These are phyloP conservation scores for Blastobotrys attinorum DNA, from an alignment of 805 yeast species.

Conservation along the genomic window DNA sequence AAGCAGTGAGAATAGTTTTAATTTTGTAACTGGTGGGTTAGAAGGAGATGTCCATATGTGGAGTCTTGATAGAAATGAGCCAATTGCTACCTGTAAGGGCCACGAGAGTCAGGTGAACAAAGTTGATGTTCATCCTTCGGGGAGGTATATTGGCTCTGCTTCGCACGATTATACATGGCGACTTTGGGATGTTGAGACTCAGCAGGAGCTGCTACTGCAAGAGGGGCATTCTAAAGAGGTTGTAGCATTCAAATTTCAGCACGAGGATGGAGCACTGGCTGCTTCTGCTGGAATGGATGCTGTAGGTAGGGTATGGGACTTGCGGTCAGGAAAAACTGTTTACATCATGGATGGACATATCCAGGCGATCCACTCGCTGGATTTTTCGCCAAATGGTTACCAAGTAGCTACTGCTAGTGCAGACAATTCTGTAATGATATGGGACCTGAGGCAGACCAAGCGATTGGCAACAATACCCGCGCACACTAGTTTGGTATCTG, in stretches of 20 bases:
- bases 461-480: slow-evolving; percentile 51
- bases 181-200: slow-evolving; percentile 62
- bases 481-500: slow-evolving; percentile 66
- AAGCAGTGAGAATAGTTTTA: slow-evolving; percentile 9
- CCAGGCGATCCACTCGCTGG: slow-evolving; percentile 59
- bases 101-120: slow-evolving; percentile 54
- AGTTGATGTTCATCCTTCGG: slow-evolving; percentile 58
- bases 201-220: slow-evolving; percentile 51
- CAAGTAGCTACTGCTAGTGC: slow-evolving; percentile 78
- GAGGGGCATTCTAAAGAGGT: slow-evolving; percentile 83
- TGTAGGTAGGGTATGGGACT: slow-evolving; percentile 71
- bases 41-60: slow-evolving; percentile 37
- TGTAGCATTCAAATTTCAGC: slow-evolving; percentile 51
- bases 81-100: slow-evolving; percentile 29
- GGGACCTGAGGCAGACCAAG: slow-evolving; percentile 68
- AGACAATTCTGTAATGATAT: slow-evolving; percentile 69
- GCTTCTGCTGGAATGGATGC: slow-evolving; percentile 78
- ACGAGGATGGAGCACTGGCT: slow-evolving; percentile 63
- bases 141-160: slow-evolving; percentile 51
- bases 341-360: slow-evolving; percentile 58
- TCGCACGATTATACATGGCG: slow-evolving; percentile 87
- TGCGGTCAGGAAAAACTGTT: slow-evolving; percentile 65
- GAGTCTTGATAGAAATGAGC: slow-evolving; percentile 20
- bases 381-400: slow-evolving; percentile 71
- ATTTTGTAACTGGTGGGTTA: slow-evolving; percentile 39